A percentile compares a stretch with the other conserved stretches of the same genome.
phyloP scores from a whole-genome alignment of 108 stramenopile genomes.

The Epithemia pelagica region DNA sequence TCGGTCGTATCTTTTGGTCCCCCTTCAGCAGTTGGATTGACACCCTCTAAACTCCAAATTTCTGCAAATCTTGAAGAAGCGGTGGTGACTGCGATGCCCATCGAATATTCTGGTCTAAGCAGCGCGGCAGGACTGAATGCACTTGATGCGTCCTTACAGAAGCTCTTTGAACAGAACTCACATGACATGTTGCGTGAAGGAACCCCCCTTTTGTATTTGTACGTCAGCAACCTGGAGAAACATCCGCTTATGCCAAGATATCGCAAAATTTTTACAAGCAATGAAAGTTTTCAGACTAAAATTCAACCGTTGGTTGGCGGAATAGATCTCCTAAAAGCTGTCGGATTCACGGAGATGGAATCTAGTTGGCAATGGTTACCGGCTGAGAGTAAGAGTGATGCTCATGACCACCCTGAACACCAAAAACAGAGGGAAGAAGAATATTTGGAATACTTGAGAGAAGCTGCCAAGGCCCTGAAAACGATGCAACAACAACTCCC shows the following conservation, averaged over 20 bases:
- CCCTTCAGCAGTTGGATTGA: no score
- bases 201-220: slow-evolving; percentile 65
- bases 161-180: slow-evolving; percentile 32
- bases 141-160: slow-evolving; percentile 11
- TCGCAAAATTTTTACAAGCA: slow-evolving; percentile 74
- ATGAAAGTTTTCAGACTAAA: slow-evolving; percentile 56
- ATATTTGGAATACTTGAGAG: not conserved
- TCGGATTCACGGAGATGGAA: slow-evolving; percentile 53
- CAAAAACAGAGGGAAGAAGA: not conserved
- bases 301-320: slow-evolving; percentile 57
- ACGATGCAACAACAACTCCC: not conserved
- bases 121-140: no score
- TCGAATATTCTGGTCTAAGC: no score
- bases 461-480: not conserved
- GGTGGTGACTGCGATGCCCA: no score
- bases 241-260: slow-evolving; percentile 64
- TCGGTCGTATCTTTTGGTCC: no score
- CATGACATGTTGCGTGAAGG: slow-evolving; percentile 32
- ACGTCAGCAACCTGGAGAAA: slow-evolving; percentile 57
- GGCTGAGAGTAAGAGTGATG: no score
- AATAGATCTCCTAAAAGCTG: slow-evolving; percentile 46
- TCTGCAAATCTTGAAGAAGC: no score
- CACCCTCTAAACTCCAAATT: no score
- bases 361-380: not conserved
- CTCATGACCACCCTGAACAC: not conserved